These are phyloP conservation scores for Fraxinus latifolia DNA, from an alignment of 305 asterid genomes.

Conservation along the genomic window DNA sequence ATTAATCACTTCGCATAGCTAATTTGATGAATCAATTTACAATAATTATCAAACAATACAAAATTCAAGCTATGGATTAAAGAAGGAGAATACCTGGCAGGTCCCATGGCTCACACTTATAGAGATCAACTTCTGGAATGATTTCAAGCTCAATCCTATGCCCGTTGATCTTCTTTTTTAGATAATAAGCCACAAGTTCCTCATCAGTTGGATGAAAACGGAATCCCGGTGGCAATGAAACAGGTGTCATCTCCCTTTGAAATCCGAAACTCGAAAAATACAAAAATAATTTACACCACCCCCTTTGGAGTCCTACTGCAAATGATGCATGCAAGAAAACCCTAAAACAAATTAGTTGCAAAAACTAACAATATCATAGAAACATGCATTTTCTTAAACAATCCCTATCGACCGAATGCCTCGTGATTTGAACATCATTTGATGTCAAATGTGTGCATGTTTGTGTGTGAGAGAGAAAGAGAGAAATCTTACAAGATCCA, in stretches of 20 bases:
- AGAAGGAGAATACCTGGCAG: constrained; percentile 61
- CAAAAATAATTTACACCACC: constrained; percentile 23
- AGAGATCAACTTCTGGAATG: constrained; percentile 95
- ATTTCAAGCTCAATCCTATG: constrained; percentile 76
- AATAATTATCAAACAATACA: background rate
- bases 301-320: constrained; percentile 20
- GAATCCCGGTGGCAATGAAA: constrained; percentile 91
- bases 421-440: background rate
- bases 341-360: constrained; percentile 7
- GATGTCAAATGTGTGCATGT: background rate
- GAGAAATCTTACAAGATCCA: constrained; percentile 33
- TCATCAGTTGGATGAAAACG: constrained; percentile 94
- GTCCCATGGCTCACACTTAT: constrained; percentile 98
- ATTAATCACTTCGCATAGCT: constrained; percentile 1
- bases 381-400: background rate
- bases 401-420: background rate
- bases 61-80: background rate
- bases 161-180: constrained; percentile 78
- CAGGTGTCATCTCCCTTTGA: constrained; percentile 57
- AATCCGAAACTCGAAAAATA: background rate
- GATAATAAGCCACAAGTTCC: constrained; percentile 90
- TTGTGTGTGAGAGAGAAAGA: constrained; percentile 19
- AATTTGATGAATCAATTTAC: background rate
- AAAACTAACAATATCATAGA: background rate
- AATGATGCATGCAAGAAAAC: background rate